These are phyloP conservation scores for Xylariaceae sp. DNA, from an alignment of 2,329 filamentous ascomycete genomes.

Conservation along the genomic window DNA sequence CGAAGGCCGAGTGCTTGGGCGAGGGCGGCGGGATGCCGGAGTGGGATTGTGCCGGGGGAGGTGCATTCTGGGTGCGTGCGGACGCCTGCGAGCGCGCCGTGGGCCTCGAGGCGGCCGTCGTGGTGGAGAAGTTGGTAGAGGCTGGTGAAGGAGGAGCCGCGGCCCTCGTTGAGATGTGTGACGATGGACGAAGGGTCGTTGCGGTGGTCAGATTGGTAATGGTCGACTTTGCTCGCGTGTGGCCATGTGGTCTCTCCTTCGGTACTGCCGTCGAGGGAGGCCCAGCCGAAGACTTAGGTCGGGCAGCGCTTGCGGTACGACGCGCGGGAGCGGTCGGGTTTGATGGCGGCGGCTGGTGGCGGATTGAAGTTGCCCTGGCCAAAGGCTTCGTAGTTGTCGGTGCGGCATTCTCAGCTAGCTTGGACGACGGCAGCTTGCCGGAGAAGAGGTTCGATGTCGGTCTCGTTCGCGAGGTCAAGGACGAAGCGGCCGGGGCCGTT, in stretches of 20 bases:
- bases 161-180: conserved; percentile 22
- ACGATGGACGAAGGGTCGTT: conserved; percentile 31
- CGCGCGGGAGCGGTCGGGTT: conserved; percentile 1
- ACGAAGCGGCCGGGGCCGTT: conserved; percentile 18
- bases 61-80: conserved; percentile 9
- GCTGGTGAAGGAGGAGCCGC: conserved; percentile 13
- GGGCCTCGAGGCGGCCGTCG: conserved; percentile 10
- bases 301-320: conserved; percentile 9
- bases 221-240: conserved; percentile 34
- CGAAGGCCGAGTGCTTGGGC: conserved; percentile 3
- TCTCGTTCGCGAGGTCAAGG: conserved; percentile 11
- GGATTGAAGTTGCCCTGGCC: conserved; percentile 19
- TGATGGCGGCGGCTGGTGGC: conserved; percentile 3
- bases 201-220: conserved; percentile 30
- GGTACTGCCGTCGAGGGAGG: conserved; percentile 8
- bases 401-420: conserved; percentile 8
- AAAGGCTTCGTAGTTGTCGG: conserved; percentile 16
- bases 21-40: conserved; percentile 22
- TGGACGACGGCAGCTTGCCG: conserved; percentile 2
- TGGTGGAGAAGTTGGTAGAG: conserved; percentile 13
- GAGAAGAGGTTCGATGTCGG: conserved; percentile 11
- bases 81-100: conserved; percentile 16
- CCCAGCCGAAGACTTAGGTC: conserved; percentile 17
- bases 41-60: conserved; percentile 4
- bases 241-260: conserved; percentile 16